Conservation (phyloP, 345 rosid genomes). For the Firmiana major region DNA sequence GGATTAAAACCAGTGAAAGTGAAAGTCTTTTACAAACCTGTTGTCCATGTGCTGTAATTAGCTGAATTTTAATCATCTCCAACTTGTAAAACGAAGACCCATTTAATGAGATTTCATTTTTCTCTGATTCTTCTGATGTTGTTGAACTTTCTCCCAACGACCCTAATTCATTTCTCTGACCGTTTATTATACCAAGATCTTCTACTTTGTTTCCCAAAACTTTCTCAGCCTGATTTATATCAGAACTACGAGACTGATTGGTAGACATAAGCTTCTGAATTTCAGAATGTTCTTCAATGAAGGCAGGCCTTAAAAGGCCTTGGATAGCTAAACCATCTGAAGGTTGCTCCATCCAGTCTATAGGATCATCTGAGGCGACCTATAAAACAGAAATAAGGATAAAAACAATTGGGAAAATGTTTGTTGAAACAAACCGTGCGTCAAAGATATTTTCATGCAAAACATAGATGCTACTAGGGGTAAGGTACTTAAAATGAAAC, state of each 20-base stretch:
- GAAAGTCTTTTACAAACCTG: conserved; percentile 45
- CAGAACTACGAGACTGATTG: conserved; percentile 23
- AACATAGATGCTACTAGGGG: neutral
- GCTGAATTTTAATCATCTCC: conserved; percentile 74
- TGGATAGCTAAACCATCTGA: conserved; percentile 83
- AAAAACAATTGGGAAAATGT: conserved; percentile 17
- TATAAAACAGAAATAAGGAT: conserved; percentile 21
- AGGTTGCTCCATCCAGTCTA: conserved; percentile 89
- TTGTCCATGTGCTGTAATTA: conserved; percentile 71
- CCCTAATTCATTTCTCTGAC: conserved; percentile 28
- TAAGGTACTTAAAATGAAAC: neutral
- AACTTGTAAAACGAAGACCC: conserved; percentile 74
- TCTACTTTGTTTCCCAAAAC: conserved; percentile 34
- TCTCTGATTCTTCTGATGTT: conserved; percentile 32
- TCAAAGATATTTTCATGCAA: neutral
- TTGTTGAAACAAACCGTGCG: neutral
- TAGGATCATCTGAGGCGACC: conserved; percentile 77
- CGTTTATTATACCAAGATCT: conserved; percentile 39
- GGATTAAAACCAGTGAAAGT: neutral
- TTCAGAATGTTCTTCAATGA: conserved; percentile 67
- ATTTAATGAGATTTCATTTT: conserved; percentile 35
- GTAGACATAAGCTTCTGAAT: conserved; percentile 57
- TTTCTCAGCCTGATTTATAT: conserved; percentile 31
- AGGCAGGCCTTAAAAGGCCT: conserved; percentile 73
- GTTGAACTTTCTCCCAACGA: conserved; percentile 33